Evolutionary conservation across 2,329 filamentous ascomycete species (phyloP), one percentile per base, ranked within the genome.

Genomic region (Hysterium pulicare): DNA sequence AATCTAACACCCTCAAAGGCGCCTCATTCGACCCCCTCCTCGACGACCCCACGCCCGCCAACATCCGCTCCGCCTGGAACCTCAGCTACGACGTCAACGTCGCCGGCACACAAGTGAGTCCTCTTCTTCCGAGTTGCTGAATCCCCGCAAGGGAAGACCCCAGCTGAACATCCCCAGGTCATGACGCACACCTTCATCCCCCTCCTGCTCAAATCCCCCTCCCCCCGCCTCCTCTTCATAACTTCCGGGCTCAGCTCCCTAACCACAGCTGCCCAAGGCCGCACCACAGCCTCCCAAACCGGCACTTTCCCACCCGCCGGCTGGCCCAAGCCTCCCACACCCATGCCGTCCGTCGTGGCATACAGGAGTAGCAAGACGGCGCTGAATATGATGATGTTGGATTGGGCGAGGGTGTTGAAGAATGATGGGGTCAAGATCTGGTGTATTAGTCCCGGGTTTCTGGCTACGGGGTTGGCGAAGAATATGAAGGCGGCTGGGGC

Each of bases 351-450:
- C n/a, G n/a, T n/a, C n/a, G 51, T 67, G 1, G 57, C 59, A 10
- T 74, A 76, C 42, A 62, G 71, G 7, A 57, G 57, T 40, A 62
- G 61, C 22, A 76, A 77, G 57, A 62, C 67, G 4, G 74, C 67
- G 1, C 39, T 77, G 49, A 77, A 73, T 30, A 77, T 76, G 62
- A 26, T 75, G 49, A 72, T 73, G 67, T 48, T 75, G 35, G 66
- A 73, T 11, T 80, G 75, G 73, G 46, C 59, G 24, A 59, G 63
- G 22, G 50, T 61, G 10, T 49, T 72, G 42, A 59, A 64, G 47
- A 57, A 65, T 4, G 70, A 74, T 45, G 66, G 67, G 0, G 69
- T 76, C 21, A 78, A 77, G 48, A 70, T 76, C 0, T 77, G 70
- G 48, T 58, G 51, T 0, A 64, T 75, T 2, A 66, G 63, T 44